Evolutionary conservation across 257 asterid genomes (phyloP).

Genomic region (Ligustrum vulgare): DNA sequence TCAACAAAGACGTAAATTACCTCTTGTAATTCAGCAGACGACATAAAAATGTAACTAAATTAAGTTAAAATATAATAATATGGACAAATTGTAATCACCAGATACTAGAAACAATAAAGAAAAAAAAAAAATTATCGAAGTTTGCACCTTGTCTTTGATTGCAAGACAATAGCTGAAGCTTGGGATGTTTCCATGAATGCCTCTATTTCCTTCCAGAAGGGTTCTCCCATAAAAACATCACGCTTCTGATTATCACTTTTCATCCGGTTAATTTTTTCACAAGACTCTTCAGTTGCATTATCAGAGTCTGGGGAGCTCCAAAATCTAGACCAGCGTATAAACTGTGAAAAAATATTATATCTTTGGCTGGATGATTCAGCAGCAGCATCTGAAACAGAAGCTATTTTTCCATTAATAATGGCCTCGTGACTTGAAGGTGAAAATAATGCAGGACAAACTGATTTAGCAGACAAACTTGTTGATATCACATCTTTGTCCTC

Average conservation of each 20-base stretch:
- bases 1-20: background rate
- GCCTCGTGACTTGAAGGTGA: conserved; percentile 46
- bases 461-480: conserved; percentile 25
- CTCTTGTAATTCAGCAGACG: conserved; percentile 4
- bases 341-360: conserved; percentile 29
- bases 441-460: conserved; percentile 24
- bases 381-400: conserved; percentile 24
- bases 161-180: conserved; percentile 44
- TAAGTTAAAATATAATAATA: conserved; percentile 6
- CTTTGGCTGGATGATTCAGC: conserved; percentile 27
- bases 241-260: conserved; percentile 29
- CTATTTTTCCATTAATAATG: conserved; percentile 23
- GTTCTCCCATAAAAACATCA: conserved; percentile 44
- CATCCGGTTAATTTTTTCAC: conserved; percentile 24
- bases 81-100: conserved; percentile 5
- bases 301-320: conserved; percentile 36
- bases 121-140: background rate
- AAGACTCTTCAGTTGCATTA: conserved; percentile 28
- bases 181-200: conserved; percentile 48
- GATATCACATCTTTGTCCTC: conserved; percentile 27
- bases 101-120: background rate
- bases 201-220: conserved; percentile 71
- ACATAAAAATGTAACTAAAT: conserved; percentile 1
- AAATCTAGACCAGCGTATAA: conserved; percentile 40
- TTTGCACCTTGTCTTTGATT: conserved; percentile 64